A percentile compares a stretch with the other conserved stretches of the same genome.
Conservation (phyloP, 345 rosid genomes). For the Microcos paniculata region DNA sequence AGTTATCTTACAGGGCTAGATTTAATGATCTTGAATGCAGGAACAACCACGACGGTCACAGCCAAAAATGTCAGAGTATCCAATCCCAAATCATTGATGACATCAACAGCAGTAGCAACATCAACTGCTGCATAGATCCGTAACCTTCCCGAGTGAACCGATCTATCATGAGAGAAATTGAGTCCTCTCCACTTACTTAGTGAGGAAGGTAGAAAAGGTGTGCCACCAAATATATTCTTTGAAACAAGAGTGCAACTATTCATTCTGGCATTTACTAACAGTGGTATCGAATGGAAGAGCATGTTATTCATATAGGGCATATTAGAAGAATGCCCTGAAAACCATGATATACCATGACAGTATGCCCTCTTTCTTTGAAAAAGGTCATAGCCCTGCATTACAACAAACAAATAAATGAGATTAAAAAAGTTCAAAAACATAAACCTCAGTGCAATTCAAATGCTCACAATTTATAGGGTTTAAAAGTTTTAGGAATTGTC, state of each 20-base stretch:
- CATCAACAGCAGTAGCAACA: constrained; percentile 81
- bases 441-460: neutral
- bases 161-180: constrained; percentile 32
- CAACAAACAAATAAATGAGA: constrained; percentile 14
- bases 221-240: constrained; percentile 29
- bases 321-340: constrained; percentile 32
- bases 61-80: constrained; percentile 92
- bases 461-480: neutral
- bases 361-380: constrained; percentile 36
- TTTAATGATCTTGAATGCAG: constrained; percentile 75
- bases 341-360: constrained; percentile 26
- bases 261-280: constrained; percentile 28
- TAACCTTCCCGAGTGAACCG: constrained; percentile 32
- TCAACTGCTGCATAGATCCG: constrained; percentile 51
- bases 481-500: neutral
- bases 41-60: constrained; percentile 90
- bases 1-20: constrained; percentile 80
- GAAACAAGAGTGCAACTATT: constrained; percentile 32
- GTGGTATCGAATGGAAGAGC: constrained; percentile 18
- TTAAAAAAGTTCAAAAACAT: constrained; percentile 2
- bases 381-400: constrained; percentile 53
- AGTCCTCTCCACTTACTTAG: constrained; percentile 32
- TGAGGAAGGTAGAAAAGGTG: constrained; percentile 28
- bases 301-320: constrained; percentile 22
- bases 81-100: constrained; percentile 89